phyloP scores from a whole-genome alignment of 495 filamentous ascomycete genomes.

The Penicillium waksmanii region DNA sequence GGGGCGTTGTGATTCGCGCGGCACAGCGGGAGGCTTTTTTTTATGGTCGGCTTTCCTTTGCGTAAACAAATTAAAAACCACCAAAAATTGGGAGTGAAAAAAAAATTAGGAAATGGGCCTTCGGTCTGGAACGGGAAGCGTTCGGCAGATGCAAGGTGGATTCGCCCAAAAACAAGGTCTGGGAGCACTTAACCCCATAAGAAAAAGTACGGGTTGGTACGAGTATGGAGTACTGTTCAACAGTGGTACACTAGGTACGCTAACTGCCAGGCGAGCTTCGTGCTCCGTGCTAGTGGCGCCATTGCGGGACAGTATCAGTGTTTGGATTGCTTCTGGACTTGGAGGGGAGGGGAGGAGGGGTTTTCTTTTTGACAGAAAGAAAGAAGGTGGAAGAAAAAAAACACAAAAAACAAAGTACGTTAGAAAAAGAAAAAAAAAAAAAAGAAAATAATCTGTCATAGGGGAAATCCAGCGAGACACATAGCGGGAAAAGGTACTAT shows the following conservation, averaged over 20 bases:
- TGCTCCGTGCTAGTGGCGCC: slow-evolving; percentile 4
- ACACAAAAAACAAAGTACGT: slow-evolving; percentile 1
- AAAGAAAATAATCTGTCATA: slow-evolving; percentile 10
- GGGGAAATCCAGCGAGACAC: too few relatives aligned
- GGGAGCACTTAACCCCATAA: background rate
- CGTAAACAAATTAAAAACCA: background rate
- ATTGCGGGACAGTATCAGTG: background rate
- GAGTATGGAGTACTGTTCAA: background rate
- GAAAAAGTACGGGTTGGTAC: background rate
- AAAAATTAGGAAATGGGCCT: slow-evolving; percentile 5
- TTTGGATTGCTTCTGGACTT: background rate
- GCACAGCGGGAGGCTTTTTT: slow-evolving; percentile 16
- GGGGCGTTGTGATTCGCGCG: slow-evolving; percentile 27
- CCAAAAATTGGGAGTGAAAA: background rate
- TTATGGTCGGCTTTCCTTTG: slow-evolving; percentile 1
- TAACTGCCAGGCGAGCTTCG: background rate
- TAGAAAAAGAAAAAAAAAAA: slow-evolving; percentile 13
- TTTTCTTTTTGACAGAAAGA: background rate
- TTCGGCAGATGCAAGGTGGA: slow-evolving; percentile 31
- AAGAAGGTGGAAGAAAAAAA: background rate
- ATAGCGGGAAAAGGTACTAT: slow-evolving; percentile 5
- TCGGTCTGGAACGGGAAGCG: slow-evolving; percentile 28
- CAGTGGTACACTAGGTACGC: slow-evolving; percentile 1
- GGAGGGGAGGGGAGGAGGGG: background rate
- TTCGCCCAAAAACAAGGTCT: slow-evolving; percentile 7